A percentile compares a stretch with the other conserved stretches of the same genome.
Conservation (phyloP, 352 stramenopile species). For the Phytophthora cajani region DNA sequence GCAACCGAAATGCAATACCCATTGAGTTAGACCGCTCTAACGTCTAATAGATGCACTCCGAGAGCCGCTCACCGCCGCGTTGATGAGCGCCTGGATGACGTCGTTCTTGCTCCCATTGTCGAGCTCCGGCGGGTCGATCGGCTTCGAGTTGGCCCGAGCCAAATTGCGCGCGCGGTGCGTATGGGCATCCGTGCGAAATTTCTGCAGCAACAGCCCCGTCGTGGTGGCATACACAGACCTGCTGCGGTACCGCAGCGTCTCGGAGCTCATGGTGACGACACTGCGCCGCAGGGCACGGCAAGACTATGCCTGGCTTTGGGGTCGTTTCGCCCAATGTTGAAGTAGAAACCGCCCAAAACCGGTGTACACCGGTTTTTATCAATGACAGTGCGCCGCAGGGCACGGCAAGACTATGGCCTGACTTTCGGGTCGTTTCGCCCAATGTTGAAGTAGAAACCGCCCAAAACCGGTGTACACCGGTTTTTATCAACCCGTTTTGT, state of each 20-base stretch:
- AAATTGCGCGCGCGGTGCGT: slow-evolving; percentile 13
- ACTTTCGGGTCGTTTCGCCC: too few relatives aligned
- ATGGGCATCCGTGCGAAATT: slow-evolving; percentile 19
- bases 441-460: slow-evolving; percentile 20
- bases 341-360: slow-evolving; percentile 8
- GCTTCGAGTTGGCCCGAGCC: background rate
- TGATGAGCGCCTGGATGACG: slow-evolving; percentile 32
- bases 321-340: slow-evolving; percentile 14
- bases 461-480: background rate
- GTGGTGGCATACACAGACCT: slow-evolving; percentile 12
- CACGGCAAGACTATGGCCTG: too few relatives aligned
- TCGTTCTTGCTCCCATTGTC: slow-evolving; percentile 3
- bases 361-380: slow-evolving; percentile 3
- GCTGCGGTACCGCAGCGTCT: slow-evolving; percentile 29
- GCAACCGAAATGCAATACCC: background rate
- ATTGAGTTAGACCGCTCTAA: background rate
- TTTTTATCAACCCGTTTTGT: background rate
- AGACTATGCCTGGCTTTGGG: background rate
- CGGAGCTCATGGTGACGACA: slow-evolving; percentile 13
- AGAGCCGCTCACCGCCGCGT: slow-evolving; percentile 22
- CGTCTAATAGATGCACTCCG: background rate
- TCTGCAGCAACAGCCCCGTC: slow-evolving; percentile 29
- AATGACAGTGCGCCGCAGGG: too few relatives aligned
- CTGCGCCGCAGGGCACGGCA: too few relatives aligned
- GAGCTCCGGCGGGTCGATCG: background rate